Base-by-base conservation (phyloP, 2,329 filamentous ascomycete genomes). In the Trichocomaceae sp. region DNA sequence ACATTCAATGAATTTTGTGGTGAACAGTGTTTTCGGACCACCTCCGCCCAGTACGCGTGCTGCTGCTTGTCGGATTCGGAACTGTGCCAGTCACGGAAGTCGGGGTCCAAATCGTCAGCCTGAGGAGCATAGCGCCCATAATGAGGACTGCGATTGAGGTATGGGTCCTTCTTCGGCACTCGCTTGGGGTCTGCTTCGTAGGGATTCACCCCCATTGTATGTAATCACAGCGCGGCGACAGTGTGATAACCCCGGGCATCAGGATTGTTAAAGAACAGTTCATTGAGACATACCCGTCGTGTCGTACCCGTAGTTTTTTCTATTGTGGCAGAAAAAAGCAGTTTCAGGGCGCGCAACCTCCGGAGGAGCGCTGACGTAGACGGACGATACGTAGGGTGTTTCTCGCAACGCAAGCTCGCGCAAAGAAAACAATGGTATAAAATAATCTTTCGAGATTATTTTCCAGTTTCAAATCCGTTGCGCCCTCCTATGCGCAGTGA, bases 71-170 rank as follows among this genome's bases (percentile, higher is more conserved):
- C 62, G 3, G 65, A 61, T 47, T 69, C 64, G 15, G 64, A 60
- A 22, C 64, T 62, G 48, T 66, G 63, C 66, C 70, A 72, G 46
- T 64, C 60, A 47, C 62, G 63, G 50, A 68, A 62, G 42, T 60
- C 64, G 41, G 70, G 69, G 26, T 60, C 63, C 58, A 73, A 74
- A 56, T 74, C 71, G 50, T 65, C 63, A 26, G 61, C 56, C 19
- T 60, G 62, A 10, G 69, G 66, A 19, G 59, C 54, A 56, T 71
- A 72, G 17, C 69, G 69, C 20, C 70, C 68, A 58, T 69, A 71
- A 5, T 67, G 62, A 49, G 62, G 57, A 47, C 65, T 69, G 51
- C 63, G 64, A 37, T 60, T 59, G 22, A 70, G 57, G 54, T 70
- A 72, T 1, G 66, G 64, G 52, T 72, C 70, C 26, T 69, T 64